Percentiles rank a stretch among this genome's conserved stretches.
phyloP scores from a whole-genome alignment of 441 rosid species.

The Arabidopsis hybrid region DNA sequence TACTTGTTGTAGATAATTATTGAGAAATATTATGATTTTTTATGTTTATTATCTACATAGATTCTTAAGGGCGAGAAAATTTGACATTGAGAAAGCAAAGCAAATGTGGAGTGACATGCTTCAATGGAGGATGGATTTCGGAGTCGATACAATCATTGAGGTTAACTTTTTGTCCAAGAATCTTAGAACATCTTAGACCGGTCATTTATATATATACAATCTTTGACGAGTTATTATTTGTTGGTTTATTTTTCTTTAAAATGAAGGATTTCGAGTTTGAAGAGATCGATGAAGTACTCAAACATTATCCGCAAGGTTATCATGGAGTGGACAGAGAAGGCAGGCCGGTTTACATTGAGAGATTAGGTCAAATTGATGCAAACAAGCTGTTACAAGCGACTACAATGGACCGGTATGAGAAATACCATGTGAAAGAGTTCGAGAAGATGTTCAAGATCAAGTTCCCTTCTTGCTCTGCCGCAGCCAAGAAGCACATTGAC shows the following conservation, averaged over 20 bases:
- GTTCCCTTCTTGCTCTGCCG: constrained; percentile 77
- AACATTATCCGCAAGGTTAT: constrained; percentile 87
- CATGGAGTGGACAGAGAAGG: constrained; percentile 89
- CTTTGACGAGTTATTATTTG: not conserved
- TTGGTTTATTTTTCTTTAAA: not conserved
- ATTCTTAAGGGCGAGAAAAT: constrained; percentile 70
- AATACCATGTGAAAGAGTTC: constrained; percentile 64
- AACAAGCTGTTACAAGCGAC: constrained; percentile 63
- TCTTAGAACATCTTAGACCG: constrained; percentile 14
- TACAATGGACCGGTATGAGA: constrained; percentile 60
- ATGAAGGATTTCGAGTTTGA: constrained; percentile 61
- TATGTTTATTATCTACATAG: constrained; percentile 42
- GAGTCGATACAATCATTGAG: constrained; percentile 70
- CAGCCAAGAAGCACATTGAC: constrained; percentile 81
- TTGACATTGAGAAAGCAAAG: constrained; percentile 67
- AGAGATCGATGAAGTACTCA: constrained; percentile 76
- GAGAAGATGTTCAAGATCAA: constrained; percentile 71
- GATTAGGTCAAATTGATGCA: constrained; percentile 79
- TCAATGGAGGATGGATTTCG: constrained; percentile 73
- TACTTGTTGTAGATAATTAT: not conserved
- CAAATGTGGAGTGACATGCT: constrained; percentile 83
- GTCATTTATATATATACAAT: constrained; percentile 9
- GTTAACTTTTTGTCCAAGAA: constrained; percentile 37
- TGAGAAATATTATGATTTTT: not conserved
- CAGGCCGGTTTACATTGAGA: constrained; percentile 79